Evolutionary conservation across 108 stramenopile species (phyloP).

Genomic region (Stephanodiscus minutulus): DNA sequence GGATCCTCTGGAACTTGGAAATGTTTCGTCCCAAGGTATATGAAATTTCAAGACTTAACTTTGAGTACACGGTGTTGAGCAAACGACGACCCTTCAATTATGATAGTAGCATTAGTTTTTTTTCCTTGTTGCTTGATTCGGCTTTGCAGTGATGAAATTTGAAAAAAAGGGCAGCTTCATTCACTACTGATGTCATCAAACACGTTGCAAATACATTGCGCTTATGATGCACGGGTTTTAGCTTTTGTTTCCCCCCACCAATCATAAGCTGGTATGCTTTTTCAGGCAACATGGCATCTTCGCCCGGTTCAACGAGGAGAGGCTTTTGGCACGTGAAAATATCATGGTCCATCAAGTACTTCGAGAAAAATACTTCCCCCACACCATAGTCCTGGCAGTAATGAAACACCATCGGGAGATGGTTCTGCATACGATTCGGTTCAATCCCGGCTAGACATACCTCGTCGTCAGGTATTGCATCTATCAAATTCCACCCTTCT

Average conservation of each 20-base stretch:
- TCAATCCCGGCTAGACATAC: conserved; percentile 26
- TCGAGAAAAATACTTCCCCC: conserved; percentile 70
- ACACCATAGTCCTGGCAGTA: conserved; percentile 80
- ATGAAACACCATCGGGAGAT: conserved; percentile 70
- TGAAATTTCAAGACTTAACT: conserved; percentile 91
- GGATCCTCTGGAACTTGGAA: conserved; percentile 96
- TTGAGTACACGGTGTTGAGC: conserved; percentile 93
- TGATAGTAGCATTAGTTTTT: conserved; percentile 7
- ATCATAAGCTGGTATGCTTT: conserved; percentile 15
- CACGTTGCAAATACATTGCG: conserved; percentile 75
- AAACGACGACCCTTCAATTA: conserved; percentile 94
- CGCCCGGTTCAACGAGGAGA: conserved; percentile 61
- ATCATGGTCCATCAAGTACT: conserved; percentile 60
- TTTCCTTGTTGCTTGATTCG: conserved; percentile 58
- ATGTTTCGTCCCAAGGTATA: conserved; percentile 95
- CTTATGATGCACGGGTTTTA: conserved; percentile 53
- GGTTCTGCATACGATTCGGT: conserved; percentile 20
- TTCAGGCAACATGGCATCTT: conserved; percentile 42
- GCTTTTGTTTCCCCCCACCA: neutral
- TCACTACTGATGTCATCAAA: conserved; percentile 67
- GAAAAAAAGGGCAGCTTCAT: conserved; percentile 76
- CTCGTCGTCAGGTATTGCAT: conserved; percentile 31
- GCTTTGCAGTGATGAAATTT: conserved; percentile 77
- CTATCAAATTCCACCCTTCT: conserved; percentile 84
- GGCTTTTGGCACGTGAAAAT: conserved; percentile 75